phyloP scores from a whole-genome alignment of 2,329 filamentous ascomycete species.

The Verticillium zaregamsianum region DNA sequence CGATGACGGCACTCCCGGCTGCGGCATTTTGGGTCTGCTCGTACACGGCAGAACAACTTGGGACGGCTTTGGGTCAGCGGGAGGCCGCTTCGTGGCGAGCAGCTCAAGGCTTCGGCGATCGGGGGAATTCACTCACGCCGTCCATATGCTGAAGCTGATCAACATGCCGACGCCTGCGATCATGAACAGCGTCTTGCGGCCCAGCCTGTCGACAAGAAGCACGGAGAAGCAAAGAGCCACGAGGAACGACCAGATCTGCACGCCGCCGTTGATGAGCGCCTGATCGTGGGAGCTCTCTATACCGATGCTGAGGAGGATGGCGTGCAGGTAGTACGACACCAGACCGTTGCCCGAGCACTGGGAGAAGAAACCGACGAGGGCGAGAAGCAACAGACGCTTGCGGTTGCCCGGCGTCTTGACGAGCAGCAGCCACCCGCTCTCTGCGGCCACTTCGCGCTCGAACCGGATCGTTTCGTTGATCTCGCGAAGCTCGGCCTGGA shows the following conservation, averaged over 20 bases:
- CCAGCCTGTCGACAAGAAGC: constrained; percentile 49
- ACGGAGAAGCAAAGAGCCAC: constrained; percentile 44
- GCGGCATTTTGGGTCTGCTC: constrained; percentile 31
- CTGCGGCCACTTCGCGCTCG: constrained; percentile 42
- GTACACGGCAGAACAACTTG: constrained; percentile 33
- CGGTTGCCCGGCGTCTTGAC: constrained; percentile 53
- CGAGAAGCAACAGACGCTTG: constrained; percentile 46
- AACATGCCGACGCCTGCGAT: constrained; percentile 37
- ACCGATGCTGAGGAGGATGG: constrained; percentile 26
- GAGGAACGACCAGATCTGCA: constrained; percentile 47
- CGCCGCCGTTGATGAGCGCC: constrained; percentile 30
- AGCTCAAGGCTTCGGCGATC: too few relatives aligned
- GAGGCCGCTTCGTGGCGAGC: too few relatives aligned
- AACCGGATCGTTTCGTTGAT: constrained; percentile 54
- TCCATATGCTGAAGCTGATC: constrained; percentile 47
- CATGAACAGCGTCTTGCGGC: constrained; percentile 53
- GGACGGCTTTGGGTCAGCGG: too few relatives aligned
- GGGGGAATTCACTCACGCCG: constrained; percentile 24
- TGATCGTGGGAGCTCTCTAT: constrained; percentile 24
- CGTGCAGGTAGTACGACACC: constrained; percentile 46
- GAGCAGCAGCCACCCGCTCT: constrained; percentile 49
- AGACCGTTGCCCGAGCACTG: constrained; percentile 58
- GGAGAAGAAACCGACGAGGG: constrained; percentile 54
- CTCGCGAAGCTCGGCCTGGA: constrained; percentile 56
- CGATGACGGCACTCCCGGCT: constrained; percentile 36